A percentile compares a stretch with the other conserved stretches of the same genome.
Evolutionary conservation across 2,329 filamentous ascomycete genomes (phyloP).

Genomic region (Lachnellula hyalina): DNA sequence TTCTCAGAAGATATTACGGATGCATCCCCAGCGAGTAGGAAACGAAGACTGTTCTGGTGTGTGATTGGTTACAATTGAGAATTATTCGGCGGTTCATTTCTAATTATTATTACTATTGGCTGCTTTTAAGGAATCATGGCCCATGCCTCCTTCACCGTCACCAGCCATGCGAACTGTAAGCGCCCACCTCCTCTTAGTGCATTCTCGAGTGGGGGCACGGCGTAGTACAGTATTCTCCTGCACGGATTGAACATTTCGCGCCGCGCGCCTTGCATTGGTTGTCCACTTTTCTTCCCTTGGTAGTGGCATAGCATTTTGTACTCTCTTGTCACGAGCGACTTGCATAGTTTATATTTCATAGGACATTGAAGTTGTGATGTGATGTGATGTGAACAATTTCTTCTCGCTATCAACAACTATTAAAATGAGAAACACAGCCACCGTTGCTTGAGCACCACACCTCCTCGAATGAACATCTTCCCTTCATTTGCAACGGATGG

Average conservation of each 20-base stretch:
- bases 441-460: neutral
- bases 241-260: neutral
- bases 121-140: neutral
- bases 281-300: neutral
- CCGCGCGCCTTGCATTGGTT: neutral
- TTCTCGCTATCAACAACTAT: slow-evolving; percentile 6
- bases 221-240: neutral
- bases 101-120: neutral
- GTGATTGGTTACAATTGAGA: neutral
- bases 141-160: neutral
- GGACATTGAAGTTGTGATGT: neutral
- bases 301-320: neutral
- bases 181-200: neutral
- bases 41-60: neutral
- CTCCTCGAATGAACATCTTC: neutral
- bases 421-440: neutral
- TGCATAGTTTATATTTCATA: neutral
- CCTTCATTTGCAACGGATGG: neutral
- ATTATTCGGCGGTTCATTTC: neutral
- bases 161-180: neutral
- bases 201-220: neutral
- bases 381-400: neutral
- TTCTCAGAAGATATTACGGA: neutral
- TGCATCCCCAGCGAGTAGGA: neutral
- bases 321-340: neutral